Conservation (phyloP, 2,329 filamentous ascomycete species). For the Conoideocrella luteorostrata region DNA sequence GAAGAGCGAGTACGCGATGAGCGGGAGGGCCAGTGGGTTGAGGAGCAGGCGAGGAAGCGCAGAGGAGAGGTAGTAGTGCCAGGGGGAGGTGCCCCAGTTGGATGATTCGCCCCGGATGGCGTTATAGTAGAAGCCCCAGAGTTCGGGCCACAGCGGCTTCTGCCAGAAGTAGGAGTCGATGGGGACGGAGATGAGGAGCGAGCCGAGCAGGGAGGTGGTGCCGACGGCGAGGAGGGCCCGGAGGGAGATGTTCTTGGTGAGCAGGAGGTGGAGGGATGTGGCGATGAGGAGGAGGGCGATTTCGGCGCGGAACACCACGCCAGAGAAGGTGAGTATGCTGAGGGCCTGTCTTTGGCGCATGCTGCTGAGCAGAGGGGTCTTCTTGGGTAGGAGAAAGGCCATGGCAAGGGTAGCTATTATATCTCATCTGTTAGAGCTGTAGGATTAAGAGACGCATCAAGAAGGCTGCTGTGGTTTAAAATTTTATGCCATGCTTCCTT, state of each 20-base stretch:
- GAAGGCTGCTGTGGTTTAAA: too few relatives aligned
- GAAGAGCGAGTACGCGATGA: conserved; percentile 46
- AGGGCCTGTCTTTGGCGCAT: conserved; percentile 57
- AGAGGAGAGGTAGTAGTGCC: conserved; percentile 78
- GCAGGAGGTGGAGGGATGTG: conserved; percentile 58
- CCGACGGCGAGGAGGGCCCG: conserved; percentile 61
- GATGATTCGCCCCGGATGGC: conserved; percentile 76
- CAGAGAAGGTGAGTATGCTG: conserved; percentile 70
- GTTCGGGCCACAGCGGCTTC: conserved; percentile 79
- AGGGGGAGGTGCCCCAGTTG: conserved; percentile 81
- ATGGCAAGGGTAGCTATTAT: conserved; percentile 58
- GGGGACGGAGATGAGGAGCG: conserved; percentile 62
- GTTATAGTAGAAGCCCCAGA: conserved; percentile 86
- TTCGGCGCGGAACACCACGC: conserved; percentile 84
- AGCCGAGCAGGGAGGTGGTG: conserved; percentile 55
- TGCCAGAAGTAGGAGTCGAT: conserved; percentile 96
- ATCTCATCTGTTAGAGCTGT: neutral
- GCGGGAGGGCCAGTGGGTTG: conserved; percentile 62
- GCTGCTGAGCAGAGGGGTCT: conserved; percentile 19
- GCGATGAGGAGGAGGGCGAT: conserved; percentile 72
- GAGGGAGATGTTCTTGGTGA: conserved; percentile 45
- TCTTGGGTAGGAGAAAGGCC: conserved; percentile 36
- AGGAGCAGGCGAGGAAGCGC: conserved; percentile 76
- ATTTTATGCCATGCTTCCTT: too few relatives aligned
- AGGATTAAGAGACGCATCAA: neutral